These are phyloP conservation scores for Termitomyces sp. DNA, from an alignment of 768 basidiomycete genomes.

Conservation along the genomic window DNA sequence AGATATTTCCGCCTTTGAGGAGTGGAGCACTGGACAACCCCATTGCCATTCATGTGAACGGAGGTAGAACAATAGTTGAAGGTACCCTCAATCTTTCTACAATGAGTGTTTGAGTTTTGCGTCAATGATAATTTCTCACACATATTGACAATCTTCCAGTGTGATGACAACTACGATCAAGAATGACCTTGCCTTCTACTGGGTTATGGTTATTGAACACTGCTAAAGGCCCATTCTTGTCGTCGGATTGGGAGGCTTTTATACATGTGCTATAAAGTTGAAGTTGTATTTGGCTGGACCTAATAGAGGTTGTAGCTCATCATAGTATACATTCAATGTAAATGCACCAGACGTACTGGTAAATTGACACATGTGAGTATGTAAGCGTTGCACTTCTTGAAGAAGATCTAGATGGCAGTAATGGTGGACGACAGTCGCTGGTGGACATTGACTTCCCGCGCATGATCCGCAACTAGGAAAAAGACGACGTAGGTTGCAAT, in stretches of 20 bases:
- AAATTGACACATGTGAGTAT: background rate
- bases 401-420: background rate
- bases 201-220: slow-evolving; percentile 60
- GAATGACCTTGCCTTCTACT: slow-evolving; percentile 55
- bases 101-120: background rate
- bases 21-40: slow-evolving; percentile 12
- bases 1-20: slow-evolving; percentile 36
- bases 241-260: slow-evolving; percentile 36
- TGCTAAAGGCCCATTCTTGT: slow-evolving; percentile 31
- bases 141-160: slow-evolving; percentile 58
- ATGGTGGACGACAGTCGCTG: no score
- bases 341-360: background rate
- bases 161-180: slow-evolving; percentile 49
- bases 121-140: slow-evolving; percentile 32
- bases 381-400: background rate
- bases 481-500: background rate
- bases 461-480: background rate
- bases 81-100: slow-evolving; percentile 56
- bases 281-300: slow-evolving; percentile 56
- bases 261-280: slow-evolving; percentile 62
- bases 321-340: background rate
- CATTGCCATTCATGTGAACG: slow-evolving; percentile 21
- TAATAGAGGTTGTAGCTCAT: slow-evolving; percentile 15
- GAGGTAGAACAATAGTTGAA: slow-evolving; percentile 41
- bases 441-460: background rate